Percentiles rank a stretch among this genome's conserved stretches.
Conservation (phyloP, 768 basidiomycete genomes). For the Mycena indigotica region DNA sequence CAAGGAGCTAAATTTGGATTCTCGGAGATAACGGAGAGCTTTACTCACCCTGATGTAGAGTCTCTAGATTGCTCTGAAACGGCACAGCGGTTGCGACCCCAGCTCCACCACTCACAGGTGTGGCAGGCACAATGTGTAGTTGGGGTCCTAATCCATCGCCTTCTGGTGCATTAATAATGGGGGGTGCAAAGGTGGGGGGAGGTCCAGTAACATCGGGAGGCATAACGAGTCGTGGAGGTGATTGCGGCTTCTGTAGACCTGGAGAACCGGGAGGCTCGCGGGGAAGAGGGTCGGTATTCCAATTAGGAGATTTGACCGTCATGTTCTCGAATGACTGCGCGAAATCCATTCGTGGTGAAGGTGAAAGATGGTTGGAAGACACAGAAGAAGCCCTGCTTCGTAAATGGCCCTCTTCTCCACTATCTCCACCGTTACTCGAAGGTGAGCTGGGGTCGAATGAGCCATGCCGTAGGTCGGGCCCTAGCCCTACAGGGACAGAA, state of each 20-base stretch:
- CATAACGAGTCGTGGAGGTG: constrained; percentile 59
- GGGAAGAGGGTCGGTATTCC: constrained; percentile 50
- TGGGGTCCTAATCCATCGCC: constrained; percentile 63
- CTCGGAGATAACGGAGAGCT: constrained; percentile 1
- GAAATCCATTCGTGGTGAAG: constrained; percentile 61
- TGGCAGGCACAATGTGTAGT: constrained; percentile 81
- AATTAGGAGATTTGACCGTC: constrained; percentile 66
- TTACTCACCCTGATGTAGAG: constrained; percentile 56
- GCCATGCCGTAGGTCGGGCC: constrained; percentile 36
- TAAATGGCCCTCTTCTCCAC: constrained; percentile 48
- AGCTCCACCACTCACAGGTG: constrained; percentile 70
- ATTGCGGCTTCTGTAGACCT: constrained; percentile 54
- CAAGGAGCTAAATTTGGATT: not conserved
- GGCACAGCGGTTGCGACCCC: constrained; percentile 47
- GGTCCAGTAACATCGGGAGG: constrained; percentile 42
- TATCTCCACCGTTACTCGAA: constrained; percentile 54
- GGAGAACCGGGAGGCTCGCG: constrained; percentile 32
- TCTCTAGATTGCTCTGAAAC: constrained; percentile 54
- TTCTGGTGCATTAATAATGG: constrained; percentile 50
- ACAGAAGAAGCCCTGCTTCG: constrained; percentile 69
- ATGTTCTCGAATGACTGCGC: constrained; percentile 63
- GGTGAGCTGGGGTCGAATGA: constrained; percentile 69
- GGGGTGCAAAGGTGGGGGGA: constrained; percentile 22
- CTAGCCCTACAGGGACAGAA: constrained; percentile 40
- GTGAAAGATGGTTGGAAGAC: constrained; percentile 56